Base-by-base conservation (phyloP, 306 rosid species). In the Glycine latifolia region DNA sequence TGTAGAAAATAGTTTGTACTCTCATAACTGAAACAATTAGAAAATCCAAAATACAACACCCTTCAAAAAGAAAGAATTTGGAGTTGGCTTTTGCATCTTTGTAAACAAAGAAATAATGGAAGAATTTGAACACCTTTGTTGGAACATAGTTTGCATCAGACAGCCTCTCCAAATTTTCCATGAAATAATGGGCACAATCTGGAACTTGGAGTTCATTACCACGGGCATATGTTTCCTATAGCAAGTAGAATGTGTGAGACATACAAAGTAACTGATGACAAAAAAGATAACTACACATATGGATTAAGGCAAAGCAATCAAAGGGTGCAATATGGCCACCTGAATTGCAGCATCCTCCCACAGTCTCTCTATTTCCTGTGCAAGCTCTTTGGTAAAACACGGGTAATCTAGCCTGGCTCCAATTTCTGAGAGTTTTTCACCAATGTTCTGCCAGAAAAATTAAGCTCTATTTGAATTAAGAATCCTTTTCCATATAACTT, bases 161-260 rank as follows among this genome's bases (percentile, higher is more conserved):
- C 77, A 96, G 83, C 84, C 98, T 91, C 79, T 91, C 89, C 77
- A 96, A 88, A 89, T 90, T 96, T 83, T 91, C 98, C 97, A 96
- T 93, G 89, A 96, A 94, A 86, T 93, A 96, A 69, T 89, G 81
- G 14, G 99, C 81, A 86, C 99, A 96, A 31, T 96, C 99, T 49
- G 99, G 99, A 93, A 96, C 94, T 87, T 93, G 99, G 79, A 96
- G 94, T 81, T 92, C 98, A 81, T 89, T 93, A 58, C 98, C 97
- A 59, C 96, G 99, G 77, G 89, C 82, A 86, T 86, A 91, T 39
- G 99, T 96, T 87, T 96, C 99, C 99, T 96, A 79, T 81, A 87
- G 75, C 60, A 86, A 79, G 79, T 47, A 76, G 76, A 77, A 50
- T 11, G 68, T 20, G 26, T 7, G 63, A 58, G 2, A 41, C 61